These are phyloP conservation scores for Agaricus blazei DNA, from an alignment of 768 basidiomycete genomes.

Conservation along the genomic window DNA sequence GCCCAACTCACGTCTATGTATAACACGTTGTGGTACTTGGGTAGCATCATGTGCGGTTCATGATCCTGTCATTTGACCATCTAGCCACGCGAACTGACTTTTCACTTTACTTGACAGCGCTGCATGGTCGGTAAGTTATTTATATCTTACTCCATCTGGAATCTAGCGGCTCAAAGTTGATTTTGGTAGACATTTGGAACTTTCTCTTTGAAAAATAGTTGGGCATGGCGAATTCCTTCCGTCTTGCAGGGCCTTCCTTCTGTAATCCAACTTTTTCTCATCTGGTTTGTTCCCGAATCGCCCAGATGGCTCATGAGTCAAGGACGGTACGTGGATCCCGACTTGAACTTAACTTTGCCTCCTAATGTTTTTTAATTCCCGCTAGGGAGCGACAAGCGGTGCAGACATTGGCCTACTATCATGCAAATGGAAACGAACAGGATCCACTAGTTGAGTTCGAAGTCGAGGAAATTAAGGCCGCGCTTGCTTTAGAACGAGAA, in stretches of 20 bases:
- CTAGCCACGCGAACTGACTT: background rate
- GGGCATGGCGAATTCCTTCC: constrained; percentile 73
- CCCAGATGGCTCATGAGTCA: constrained; percentile 70
- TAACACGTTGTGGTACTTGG: constrained; percentile 62
- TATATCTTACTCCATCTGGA: background rate
- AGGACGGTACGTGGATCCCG: constrained; percentile 29
- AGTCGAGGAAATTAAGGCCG: constrained; percentile 61
- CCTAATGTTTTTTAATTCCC: no score
- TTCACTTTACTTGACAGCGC: constrained; percentile 29
- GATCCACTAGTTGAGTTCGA: constrained; percentile 58
- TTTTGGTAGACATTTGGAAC: constrained; percentile 53
- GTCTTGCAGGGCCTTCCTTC: constrained; percentile 59
- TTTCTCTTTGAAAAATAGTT: constrained; percentile 50
- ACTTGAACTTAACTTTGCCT: no score
- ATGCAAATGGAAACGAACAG: constrained; percentile 43
- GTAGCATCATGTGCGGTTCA: constrained; percentile 54
- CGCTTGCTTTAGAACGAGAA: constrained; percentile 38
- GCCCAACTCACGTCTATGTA: constrained; percentile 65
- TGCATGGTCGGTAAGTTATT: constrained; percentile 47
- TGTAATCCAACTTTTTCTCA: constrained; percentile 49
- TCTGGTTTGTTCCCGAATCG: constrained; percentile 66
- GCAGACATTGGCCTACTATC: constrained; percentile 47
- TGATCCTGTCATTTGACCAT: background rate
- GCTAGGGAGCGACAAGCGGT: constrained; percentile 40
- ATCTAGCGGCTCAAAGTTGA: background rate